Percentiles rank a stretch among this genome's conserved stretches.
Conservation (phyloP, 768 basidiomycete species). For the Mycena floridula region DNA sequence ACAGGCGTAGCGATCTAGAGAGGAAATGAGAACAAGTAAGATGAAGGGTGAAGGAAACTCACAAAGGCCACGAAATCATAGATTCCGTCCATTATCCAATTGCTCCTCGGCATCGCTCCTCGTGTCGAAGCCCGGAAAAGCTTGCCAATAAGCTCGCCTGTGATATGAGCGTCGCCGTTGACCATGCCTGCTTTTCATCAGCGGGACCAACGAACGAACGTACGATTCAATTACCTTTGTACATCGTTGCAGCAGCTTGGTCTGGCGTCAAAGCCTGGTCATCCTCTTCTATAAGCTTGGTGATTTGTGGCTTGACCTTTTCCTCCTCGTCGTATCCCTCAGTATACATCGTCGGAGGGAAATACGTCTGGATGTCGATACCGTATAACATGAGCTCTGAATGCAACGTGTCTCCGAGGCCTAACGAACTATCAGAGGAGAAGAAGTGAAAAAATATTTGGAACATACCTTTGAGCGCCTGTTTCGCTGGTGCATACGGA, state of each 20-base stretch:
- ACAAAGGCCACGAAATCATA: constrained; percentile 43
- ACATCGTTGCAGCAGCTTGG: constrained; percentile 49
- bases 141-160: constrained; percentile 59
- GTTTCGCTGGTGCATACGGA: constrained; percentile 79
- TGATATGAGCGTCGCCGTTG: constrained; percentile 68
- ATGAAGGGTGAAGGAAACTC: constrained; percentile 14
- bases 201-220: background rate
- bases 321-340: constrained; percentile 48
- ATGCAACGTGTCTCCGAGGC: constrained; percentile 77
- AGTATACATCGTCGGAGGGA: constrained; percentile 76
- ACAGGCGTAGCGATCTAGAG: constrained; percentile 44
- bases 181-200: constrained; percentile 46
- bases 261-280: constrained; percentile 64
- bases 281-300: constrained; percentile 66
- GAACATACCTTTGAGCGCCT: constrained; percentile 73
- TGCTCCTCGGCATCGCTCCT: constrained; percentile 56
- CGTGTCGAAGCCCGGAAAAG: constrained; percentile 65
- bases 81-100: constrained; percentile 49
- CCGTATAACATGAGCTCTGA: constrained; percentile 75
- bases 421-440: constrained; percentile 27
- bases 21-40: constrained; percentile 7
- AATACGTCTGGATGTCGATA: constrained; percentile 74
- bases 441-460: background rate
- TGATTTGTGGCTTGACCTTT: constrained; percentile 69
- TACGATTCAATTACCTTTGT: constrained; percentile 58